These are phyloP conservation scores for Xerocomellus amylosporus DNA, from an alignment of 768 basidiomycete species.

Conservation along the genomic window DNA sequence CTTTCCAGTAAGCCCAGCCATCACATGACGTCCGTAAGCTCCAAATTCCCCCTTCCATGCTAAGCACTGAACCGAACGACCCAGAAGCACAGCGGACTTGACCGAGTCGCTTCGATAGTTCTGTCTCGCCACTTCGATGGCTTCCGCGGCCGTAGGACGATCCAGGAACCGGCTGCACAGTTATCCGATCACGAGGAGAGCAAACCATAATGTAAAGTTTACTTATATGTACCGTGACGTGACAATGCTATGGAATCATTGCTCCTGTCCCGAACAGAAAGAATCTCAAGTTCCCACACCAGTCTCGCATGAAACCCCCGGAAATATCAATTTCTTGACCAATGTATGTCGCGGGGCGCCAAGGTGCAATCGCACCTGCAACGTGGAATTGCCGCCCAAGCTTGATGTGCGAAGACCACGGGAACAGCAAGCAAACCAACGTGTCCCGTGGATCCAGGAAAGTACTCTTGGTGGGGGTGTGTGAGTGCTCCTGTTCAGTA, in stretches of 20 bases:
- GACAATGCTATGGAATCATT: constrained; percentile 5
- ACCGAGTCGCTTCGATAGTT: constrained; percentile 1
- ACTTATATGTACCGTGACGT: constrained; percentile 22
- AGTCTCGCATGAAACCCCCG: constrained; percentile 9
- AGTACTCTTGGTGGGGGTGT: background rate
- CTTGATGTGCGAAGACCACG: constrained; percentile 2
- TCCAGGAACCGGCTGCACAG: constrained; percentile 27
- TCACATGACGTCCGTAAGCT: background rate
- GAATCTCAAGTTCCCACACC: constrained; percentile 3
- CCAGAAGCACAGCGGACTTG: background rate
- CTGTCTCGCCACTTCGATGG: constrained; percentile 1
- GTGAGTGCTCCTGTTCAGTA: constrained; percentile 3
- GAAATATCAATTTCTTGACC: background rate
- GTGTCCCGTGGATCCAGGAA: constrained; percentile 6
- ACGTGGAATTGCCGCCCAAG: background rate
- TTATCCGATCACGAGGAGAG: constrained; percentile 18
- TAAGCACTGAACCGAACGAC: background rate
- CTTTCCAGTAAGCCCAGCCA: background rate
- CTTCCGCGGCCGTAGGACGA: constrained; percentile 33
- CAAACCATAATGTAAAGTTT: constrained; percentile 26
- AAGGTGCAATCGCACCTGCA: background rate
- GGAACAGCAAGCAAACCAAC: constrained; percentile 1
- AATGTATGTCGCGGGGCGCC: background rate
- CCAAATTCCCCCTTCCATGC: background rate
- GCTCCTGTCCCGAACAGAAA: constrained; percentile 4